phyloP scores from a whole-genome alignment of 345 rosid genomes.

The Kandelia obovata region DNA sequence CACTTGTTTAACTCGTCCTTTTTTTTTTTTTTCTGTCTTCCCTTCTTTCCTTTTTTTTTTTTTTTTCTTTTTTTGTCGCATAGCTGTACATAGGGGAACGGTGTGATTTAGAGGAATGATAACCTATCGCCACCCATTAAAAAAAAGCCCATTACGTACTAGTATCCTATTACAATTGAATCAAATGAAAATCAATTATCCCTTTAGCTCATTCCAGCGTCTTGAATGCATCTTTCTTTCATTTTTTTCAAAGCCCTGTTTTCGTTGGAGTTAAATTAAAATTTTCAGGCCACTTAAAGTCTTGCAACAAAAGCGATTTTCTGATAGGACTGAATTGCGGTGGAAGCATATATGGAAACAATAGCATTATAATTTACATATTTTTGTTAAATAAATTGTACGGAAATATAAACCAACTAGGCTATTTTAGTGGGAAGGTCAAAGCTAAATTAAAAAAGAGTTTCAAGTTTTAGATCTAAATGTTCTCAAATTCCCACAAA shows the following conservation, averaged over 20 bases:
- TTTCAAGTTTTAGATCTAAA: too few species aligned
- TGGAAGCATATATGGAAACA: too few species aligned
- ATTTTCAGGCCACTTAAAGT: conserved; percentile 3
- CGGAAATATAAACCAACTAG: too few species aligned
- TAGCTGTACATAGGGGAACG: conserved; percentile 11
- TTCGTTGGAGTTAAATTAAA: neutral
- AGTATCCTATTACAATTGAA: neutral
- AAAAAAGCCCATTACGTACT: neutral
- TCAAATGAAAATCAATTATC: neutral
- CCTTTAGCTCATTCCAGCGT: too few species aligned
- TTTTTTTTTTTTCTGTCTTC: neutral
- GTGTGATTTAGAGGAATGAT: neutral
- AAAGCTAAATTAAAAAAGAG: too few species aligned
- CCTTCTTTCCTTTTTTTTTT: neutral
- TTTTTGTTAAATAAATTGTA: too few species aligned
- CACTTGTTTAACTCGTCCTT: conserved; percentile 16
- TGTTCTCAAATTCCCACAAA: too few species aligned
- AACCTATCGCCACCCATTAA: neutral
- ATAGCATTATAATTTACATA: too few species aligned
- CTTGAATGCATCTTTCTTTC: too few species aligned
- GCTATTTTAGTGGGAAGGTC: too few species aligned
- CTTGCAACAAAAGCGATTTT: neutral
- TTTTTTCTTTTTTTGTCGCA: conserved; percentile 7
- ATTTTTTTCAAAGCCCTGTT: neutral
- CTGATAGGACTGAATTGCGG: neutral